phyloP scores from a whole-genome alignment of 1,284 basidiomycete genomes.

The Coniferiporia sulphurascens region DNA sequence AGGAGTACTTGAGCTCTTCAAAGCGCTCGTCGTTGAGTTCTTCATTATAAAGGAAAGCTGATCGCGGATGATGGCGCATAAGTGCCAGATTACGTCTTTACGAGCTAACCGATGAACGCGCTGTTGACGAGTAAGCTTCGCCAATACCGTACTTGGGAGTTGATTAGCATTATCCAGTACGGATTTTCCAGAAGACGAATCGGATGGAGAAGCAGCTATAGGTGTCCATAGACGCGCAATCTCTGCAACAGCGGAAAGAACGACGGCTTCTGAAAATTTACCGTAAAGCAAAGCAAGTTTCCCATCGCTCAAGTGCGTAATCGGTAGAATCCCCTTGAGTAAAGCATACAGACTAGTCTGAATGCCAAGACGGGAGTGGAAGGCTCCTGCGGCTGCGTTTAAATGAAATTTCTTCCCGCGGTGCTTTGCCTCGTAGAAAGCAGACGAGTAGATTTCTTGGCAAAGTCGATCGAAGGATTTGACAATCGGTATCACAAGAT shows the following conservation, averaged over 20 bases:
- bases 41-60: background rate
- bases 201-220: background rate
- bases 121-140: slow-evolving; percentile 9
- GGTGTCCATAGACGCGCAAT: slow-evolving; percentile 3
- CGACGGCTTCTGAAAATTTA: slow-evolving; percentile 4
- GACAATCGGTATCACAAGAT: slow-evolving; percentile 6
- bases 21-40: background rate
- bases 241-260: slow-evolving; percentile 1
- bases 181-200: background rate
- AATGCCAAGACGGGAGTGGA: background rate
- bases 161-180: background rate
- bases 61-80: slow-evolving; percentile 40
- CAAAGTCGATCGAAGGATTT: slow-evolving; percentile 2
- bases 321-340: background rate
- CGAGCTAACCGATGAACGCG: slow-evolving; percentile 37
- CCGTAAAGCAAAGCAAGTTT: background rate
- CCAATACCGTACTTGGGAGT: background rate
- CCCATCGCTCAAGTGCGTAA: background rate
- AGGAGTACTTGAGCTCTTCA: background rate
- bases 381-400: background rate
- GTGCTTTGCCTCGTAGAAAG: background rate
- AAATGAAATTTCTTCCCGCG: background rate
- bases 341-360: background rate
- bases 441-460: background rate
- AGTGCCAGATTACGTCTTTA: slow-evolving; percentile 52